phyloP scores from a whole-genome alignment of 1,139 yeast species.

The Scheffersomyces lignicola region DNA sequence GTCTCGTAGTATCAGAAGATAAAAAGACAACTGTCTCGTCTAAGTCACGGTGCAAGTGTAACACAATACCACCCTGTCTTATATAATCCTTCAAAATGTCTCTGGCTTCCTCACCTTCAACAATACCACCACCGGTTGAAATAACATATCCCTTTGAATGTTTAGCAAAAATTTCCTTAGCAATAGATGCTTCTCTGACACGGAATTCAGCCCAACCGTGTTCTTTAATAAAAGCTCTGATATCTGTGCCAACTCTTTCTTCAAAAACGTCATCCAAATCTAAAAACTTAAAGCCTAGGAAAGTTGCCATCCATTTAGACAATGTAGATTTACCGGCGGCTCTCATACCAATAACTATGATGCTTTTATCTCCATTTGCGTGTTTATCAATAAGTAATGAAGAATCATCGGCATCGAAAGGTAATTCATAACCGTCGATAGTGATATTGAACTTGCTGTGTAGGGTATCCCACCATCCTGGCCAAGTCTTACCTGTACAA shows the following conservation, averaged over 20 bases:
- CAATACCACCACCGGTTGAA: constrained; percentile 97
- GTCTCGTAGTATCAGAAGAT: constrained; percentile 77
- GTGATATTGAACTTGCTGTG: constrained; percentile 64
- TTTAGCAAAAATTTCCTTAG: constrained; percentile 49
- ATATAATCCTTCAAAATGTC: constrained; percentile 55
- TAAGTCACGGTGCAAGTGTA: constrained; percentile 87
- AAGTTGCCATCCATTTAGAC: constrained; percentile 75
- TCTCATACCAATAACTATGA: constrained; percentile 93
- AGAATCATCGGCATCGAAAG: constrained; percentile 16
- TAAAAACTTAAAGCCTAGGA: constrained; percentile 67
- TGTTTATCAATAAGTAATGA: constrained; percentile 13
- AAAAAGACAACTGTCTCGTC: constrained; percentile 77
- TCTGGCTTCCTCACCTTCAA: constrained; percentile 75
- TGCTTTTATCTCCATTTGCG: constrained; percentile 51
- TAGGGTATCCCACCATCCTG: constrained; percentile 98
- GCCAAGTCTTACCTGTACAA: constrained; percentile 98
- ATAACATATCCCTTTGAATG: constrained; percentile 63
- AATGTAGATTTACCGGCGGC: constrained; percentile 95
- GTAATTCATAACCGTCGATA: constrained; percentile 68
- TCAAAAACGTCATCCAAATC: constrained; percentile 82
- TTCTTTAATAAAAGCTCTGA: constrained; percentile 64
- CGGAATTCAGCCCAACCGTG: constrained; percentile 91
- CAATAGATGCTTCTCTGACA: constrained; percentile 58
- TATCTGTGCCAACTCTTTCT: constrained; percentile 49
- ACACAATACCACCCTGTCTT: constrained; percentile 67